Base-by-base conservation (phyloP, 345 rosid genomes). In the Geranium brycei region DNA sequence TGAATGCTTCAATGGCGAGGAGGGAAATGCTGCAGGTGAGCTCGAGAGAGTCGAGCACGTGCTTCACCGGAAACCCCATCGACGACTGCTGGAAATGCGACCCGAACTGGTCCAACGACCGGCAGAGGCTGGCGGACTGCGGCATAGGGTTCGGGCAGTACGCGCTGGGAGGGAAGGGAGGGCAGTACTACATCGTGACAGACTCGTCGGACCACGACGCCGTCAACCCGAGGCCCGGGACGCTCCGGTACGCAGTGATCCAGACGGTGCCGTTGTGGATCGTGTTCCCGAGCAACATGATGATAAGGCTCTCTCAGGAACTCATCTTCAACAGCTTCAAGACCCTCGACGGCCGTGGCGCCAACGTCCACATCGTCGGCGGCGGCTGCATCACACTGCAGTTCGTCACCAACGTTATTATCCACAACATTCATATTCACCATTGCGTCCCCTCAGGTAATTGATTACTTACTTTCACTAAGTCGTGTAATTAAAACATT, bases 41-140 rank as follows among this genome's bases (percentile, higher is more conserved):
- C 18, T 63, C 71, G 59, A 68, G 74, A 23, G 89, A 82, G 35
- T 74, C 78, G 56, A 53, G 76, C 57, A 32, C 76, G 6, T 90
- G 98, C 83, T 62, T 77, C 7, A 93, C 91, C 3, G 99, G 99
- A 2, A 93, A 93, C 78, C 97, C 99, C 32, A 85, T 93, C 12
- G 99, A 93, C 62, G 99, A 93, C 76, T 93, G 99, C 77, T 93
- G 97, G 99, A 89, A 90, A 72, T 93, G 96, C 47, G 90, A 89
- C 89, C 97, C 97, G 5, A 80, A 87, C 74, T 92, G 98, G 98
- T 76, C 96, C 64, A 85, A 79, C 82, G 80, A 90, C 80, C 91
- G 97, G 55, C 97, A 89, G 68, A 64, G 83, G 11, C 82, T 93
- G 13, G 99, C 97, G 15, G 96, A 93, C 60, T 93, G 99, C 62